Evolutionary conservation across 2,329 filamentous ascomycete genomes (phyloP).

Genomic region (Ploettnerulaceae sp.): DNA sequence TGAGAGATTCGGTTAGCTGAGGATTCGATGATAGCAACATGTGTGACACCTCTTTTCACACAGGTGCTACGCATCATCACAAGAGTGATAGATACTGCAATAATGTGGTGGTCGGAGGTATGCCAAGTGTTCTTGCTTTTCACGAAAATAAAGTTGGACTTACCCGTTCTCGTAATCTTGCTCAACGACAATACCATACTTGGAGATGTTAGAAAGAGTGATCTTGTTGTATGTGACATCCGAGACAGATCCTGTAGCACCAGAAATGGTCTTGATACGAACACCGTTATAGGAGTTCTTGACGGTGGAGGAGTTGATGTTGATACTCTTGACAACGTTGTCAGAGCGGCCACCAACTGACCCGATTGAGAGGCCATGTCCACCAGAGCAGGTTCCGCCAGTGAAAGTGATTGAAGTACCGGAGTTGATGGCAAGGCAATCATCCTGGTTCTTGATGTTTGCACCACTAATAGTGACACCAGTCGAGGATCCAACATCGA

Average conservation of each 20-base stretch:
- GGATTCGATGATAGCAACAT: too few species aligned
- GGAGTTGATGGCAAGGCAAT: constrained; percentile 55
- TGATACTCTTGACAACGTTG: constrained; percentile 51
- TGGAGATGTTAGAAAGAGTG: constrained; percentile 43
- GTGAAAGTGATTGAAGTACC: constrained; percentile 38
- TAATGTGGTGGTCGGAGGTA: neutral
- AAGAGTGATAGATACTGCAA: too few species aligned
- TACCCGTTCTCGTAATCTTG: constrained; percentile 44
- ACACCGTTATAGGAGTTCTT: constrained; percentile 48
- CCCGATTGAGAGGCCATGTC: constrained; percentile 37
- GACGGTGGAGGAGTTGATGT: constrained; percentile 45
- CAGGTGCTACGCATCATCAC: too few species aligned
- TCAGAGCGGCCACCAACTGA: constrained; percentile 51
- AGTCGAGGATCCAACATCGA: constrained; percentile 44
- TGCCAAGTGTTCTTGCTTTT: neutral
- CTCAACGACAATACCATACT: constrained; percentile 47
- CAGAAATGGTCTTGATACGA: constrained; percentile 36
- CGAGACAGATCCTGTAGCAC: constrained; percentile 38
- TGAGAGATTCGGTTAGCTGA: too few species aligned
- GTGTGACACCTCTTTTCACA: too few species aligned
- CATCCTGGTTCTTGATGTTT: constrained; percentile 53
- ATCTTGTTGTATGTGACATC: constrained; percentile 51
- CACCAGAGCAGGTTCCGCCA: constrained; percentile 29
- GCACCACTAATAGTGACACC: constrained; percentile 47
- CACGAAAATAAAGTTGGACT: neutral